Percentiles rank a stretch among this genome's conserved stretches.
Evolutionary conservation across 2,329 filamentous ascomycete genomes (phyloP).

Genomic region (Fusarium sp.): DNA sequence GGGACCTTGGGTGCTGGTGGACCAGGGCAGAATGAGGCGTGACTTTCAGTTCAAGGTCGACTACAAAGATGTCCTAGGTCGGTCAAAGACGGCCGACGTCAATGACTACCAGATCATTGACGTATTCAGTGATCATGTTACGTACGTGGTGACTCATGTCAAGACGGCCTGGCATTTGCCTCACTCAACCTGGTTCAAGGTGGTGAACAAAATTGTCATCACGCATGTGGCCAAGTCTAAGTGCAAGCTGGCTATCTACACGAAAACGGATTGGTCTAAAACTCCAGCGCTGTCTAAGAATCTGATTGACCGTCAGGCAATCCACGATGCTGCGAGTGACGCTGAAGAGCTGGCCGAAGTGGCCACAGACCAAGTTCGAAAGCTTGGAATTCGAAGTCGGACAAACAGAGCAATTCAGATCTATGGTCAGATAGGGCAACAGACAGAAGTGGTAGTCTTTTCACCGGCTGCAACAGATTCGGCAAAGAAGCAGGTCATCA

Average conservation of each 20-base stretch:
- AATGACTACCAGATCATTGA: slow-evolving; percentile 91
- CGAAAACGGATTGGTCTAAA: slow-evolving; percentile 88
- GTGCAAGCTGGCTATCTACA: slow-evolving; percentile 91
- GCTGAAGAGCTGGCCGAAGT: slow-evolving; percentile 82
- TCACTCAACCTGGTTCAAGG: slow-evolving; percentile 81
- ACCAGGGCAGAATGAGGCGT: slow-evolving; percentile 79
- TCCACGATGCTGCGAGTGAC: slow-evolving; percentile 80
- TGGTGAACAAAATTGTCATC: slow-evolving; percentile 93
- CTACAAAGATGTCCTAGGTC: slow-evolving; percentile 75
- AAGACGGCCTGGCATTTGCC: slow-evolving; percentile 88
- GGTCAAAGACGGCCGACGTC: slow-evolving; percentile 73
- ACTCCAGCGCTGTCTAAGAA: slow-evolving; percentile 73
- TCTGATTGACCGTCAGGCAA: slow-evolving; percentile 78
- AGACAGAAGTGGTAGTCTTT: slow-evolving; percentile 74
- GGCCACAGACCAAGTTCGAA: slow-evolving; percentile 82
- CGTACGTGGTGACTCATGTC: slow-evolving; percentile 74
- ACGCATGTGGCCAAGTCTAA: slow-evolving; percentile 93
- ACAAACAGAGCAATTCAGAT: slow-evolving; percentile 85
- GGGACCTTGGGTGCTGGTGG: slow-evolving; percentile 83
- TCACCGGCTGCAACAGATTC: slow-evolving; percentile 64
- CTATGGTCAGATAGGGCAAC: slow-evolving; percentile 81
- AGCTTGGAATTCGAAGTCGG: slow-evolving; percentile 79
- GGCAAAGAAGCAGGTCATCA: slow-evolving; percentile 71
- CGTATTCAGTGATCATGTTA: slow-evolving; percentile 81
- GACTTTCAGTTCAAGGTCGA: slow-evolving; percentile 87